Conservation (phyloP, 495 filamentous ascomycete genomes). For the Aspergillus egyptiacus region DNA sequence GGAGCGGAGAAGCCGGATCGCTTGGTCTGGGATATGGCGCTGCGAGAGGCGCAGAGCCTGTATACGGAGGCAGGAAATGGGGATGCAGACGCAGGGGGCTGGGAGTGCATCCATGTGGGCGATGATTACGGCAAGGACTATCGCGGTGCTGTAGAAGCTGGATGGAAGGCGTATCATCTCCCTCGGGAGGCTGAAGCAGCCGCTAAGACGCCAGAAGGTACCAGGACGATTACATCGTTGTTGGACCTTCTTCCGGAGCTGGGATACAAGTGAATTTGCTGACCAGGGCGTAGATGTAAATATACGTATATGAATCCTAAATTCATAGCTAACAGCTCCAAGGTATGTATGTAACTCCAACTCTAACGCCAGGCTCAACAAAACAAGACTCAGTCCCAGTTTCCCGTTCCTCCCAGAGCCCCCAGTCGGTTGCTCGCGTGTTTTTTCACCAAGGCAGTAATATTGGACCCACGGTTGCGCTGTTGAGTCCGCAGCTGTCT, state of each 20-base stretch:
- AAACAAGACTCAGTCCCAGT: slow-evolving; percentile 32
- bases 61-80: neutral
- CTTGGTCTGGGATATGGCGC: slow-evolving; percentile 59
- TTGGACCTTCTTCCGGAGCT: slow-evolving; percentile 21
- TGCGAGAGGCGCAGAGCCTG: slow-evolving; percentile 31
- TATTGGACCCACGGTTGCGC: slow-evolving; percentile 34
- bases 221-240: slow-evolving; percentile 25
- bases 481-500: slow-evolving; percentile 47
- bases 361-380: neutral
- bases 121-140: slow-evolving; percentile 63
- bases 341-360: slow-evolving; percentile 4
- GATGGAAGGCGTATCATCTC: slow-evolving; percentile 57
- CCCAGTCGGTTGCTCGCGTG: slow-evolving; percentile 31
- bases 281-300: slow-evolving; percentile 2
- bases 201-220: slow-evolving; percentile 8
- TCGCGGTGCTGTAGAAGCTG: slow-evolving; percentile 50
- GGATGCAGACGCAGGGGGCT: slow-evolving; percentile 20
- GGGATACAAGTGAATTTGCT: neutral
- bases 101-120: slow-evolving; percentile 58
- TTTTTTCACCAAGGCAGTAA: slow-evolving; percentile 34
- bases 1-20: slow-evolving; percentile 61
- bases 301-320: neutral
- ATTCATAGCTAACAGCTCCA: neutral
- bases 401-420: slow-evolving; percentile 27
- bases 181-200: slow-evolving; percentile 26